Evolutionary conservation across 1,284 basidiomycete species (phyloP), one percentile per base, ranked within the genome.

Genomic region (Butyriboletus appendiculatus): DNA sequence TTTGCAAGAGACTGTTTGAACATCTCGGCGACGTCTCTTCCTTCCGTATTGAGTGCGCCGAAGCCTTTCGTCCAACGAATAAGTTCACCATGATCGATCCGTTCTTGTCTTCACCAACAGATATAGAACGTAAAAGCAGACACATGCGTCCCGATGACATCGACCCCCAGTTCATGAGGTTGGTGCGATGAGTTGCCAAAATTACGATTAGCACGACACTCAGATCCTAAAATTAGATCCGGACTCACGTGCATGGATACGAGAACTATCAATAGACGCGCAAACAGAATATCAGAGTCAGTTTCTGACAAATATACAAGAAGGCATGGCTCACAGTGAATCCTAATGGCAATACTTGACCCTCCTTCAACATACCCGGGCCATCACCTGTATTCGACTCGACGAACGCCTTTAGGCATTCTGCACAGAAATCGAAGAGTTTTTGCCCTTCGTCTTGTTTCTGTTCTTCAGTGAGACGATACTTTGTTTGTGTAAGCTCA

Each of bases 21-120:
- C 92, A 99, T 95, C 45, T 80, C 90, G 6, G 91, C 95, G 32
- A 96, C 95, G 69, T 99, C 94, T 53, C 84, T 79, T 15, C 95
- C 96, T 73, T 99, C 97, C 20, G 94, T 95, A 70, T 96, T 94
- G 7, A 85, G 73, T 1, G 92, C 92, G 37, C 94, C 94, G 66
- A 99, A 99, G 60, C 96, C 97, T 75, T 99, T 99, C 43, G 97
- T 99, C 96, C 97, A 99, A 34, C 96, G 90, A 63, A 98, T 94
- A 42, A 99, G 86, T 61, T 85, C 85, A 45, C 95, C 97, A 65
- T 98, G 95, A 73, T 99, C 95, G 65, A 99, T 99, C 48, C 83
- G 81, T 39, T 90, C 83, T 81, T 99, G 96, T 26, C 90, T 93
- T 68, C 46, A 59, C 10, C 50, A 22, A 22, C 43, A 24, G 18